Base-by-base conservation (phyloP, 495 filamentous ascomycete species). In the Trichoderma parareesei region DNA sequence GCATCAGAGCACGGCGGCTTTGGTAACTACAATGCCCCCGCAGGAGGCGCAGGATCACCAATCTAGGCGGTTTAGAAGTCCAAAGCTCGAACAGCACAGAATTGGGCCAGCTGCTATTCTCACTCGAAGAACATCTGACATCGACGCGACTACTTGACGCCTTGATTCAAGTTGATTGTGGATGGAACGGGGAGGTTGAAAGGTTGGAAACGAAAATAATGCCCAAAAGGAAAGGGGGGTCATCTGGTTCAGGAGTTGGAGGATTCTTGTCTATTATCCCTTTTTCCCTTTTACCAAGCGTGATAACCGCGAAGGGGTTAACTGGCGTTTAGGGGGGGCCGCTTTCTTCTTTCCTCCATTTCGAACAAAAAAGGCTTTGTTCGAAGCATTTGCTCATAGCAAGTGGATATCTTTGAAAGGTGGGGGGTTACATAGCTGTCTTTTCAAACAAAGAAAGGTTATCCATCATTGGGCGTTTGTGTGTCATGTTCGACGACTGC, bases 1-100 rank as follows among this genome's bases (percentile, higher is more conserved):
- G 76, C 76, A 10, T 73, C 77, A 43, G 80, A 82, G 35, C 71
- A 76, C 55, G 78, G 78, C 63, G 73, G 76, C 27, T 82, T 88
- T 65, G 85, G 81, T n/a, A 79, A 78, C 42, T 82, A 79, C 55
- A 74, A 75, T 35, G 75, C 78, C 18, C 72, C 76, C 37, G 67
- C 65, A 5, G 65, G 64, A 3, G 18, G 37, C 14, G 9, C 66
- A 5, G 63, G 66, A 13, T 62, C 66, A 16, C 61, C 61, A 42
- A 57, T 57, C 27, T 57, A 37, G 14, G 5, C 13, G 10, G 2
- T 18, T 57, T 0, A 20, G 8, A 57, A 11, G 27, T 16, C 37
- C 27, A 37, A 33, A 57, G 3, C 18, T 1, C 11, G 8, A 13
- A 11, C 4, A 14, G 4, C 11, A 27, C 27, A 37, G 37, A 14